Percentiles rank a stretch among this genome's conserved stretches.
Evolutionary conservation across 2,329 filamentous ascomycete genomes (phyloP).

Genomic region (Herpomyces periplanetae): DNA sequence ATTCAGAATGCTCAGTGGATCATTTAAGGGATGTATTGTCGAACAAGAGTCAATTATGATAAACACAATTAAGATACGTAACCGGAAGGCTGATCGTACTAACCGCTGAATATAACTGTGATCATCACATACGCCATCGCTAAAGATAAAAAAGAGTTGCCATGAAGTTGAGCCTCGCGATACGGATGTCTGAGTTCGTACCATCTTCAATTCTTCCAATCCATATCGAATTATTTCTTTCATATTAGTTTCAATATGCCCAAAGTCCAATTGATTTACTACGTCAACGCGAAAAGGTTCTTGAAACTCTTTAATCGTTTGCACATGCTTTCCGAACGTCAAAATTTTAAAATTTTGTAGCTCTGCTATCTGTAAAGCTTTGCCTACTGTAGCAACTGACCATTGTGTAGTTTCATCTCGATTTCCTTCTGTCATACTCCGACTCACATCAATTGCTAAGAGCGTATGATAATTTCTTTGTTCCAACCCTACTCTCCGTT

Average conservation of each 20-base stretch:
- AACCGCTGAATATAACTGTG: constrained; percentile 48
- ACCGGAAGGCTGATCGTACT: constrained; percentile 53
- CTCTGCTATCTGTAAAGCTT: constrained; percentile 62
- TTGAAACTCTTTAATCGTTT: constrained; percentile 50
- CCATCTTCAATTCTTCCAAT: constrained; percentile 41
- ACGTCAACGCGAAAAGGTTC: constrained; percentile 53
- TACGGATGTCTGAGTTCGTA: constrained; percentile 17
- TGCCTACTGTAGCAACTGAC: constrained; percentile 61
- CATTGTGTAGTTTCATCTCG: constrained; percentile 54
- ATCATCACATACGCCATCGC: constrained; percentile 65
- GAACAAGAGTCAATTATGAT: constrained; percentile 41
- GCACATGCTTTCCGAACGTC: constrained; percentile 48
- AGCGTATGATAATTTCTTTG: constrained; percentile 91
- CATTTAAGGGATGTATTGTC: constrained; percentile 3
- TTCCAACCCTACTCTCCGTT: constrained; percentile 57
- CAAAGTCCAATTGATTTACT: constrained; percentile 47
- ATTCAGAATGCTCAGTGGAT: constrained; percentile 19
- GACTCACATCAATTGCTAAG: constrained; percentile 79
- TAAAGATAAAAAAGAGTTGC: constrained; percentile 76
- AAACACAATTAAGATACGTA: constrained; percentile 91
- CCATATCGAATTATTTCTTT: constrained; percentile 32
- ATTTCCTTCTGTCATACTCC: constrained; percentile 51
- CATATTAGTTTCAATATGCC: constrained; percentile 55
- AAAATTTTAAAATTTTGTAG: constrained; percentile 69
- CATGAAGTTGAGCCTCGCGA: constrained; percentile 18